Evolutionary conservation across 331 rosid species (phyloP).

Genomic region (Saraca asoca): DNA sequence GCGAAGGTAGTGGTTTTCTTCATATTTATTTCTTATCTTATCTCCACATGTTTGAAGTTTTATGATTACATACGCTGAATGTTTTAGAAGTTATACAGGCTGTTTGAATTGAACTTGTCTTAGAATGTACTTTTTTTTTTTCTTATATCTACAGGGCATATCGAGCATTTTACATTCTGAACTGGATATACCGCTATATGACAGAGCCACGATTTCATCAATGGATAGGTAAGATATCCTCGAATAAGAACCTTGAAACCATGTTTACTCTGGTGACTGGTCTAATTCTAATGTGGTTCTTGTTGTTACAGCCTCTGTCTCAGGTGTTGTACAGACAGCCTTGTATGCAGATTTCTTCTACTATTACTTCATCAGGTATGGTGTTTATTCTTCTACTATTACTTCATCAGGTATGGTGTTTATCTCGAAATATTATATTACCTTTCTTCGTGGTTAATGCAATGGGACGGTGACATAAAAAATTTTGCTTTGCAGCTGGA

Average conservation of each 20-base stretch:
- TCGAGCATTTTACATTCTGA: slow-evolving; percentile 89
- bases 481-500: slow-evolving; percentile 77
- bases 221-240: slow-evolving; percentile 70
- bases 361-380: slow-evolving; percentile 88
- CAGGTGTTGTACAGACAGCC: slow-evolving; percentile 94
- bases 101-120: too few relatives aligned
- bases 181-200: slow-evolving; percentile 97
- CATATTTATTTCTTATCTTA: not conserved
- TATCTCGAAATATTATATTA: slow-evolving; percentile 3
- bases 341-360: slow-evolving; percentile 96
- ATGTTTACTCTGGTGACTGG: not conserved
- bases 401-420: too few relatives aligned
- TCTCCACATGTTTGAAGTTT: too few relatives aligned
- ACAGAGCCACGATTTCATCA: slow-evolving; percentile 67
- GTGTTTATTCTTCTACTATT: too few relatives aligned
- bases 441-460: not conserved
- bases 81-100: too few relatives aligned
- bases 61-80: too few relatives aligned
- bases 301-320: slow-evolving; percentile 60
- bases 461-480: slow-evolving; percentile 3
- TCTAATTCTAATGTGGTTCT: slow-evolving; percentile 19
- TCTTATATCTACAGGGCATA: slow-evolving; percentile 75
- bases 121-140: too few relatives aligned
- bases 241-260: slow-evolving; percentile 14
- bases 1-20: slow-evolving; percentile 9